phyloP scores from a whole-genome alignment of 805 yeast genomes.

The Cyberlindnera samutprakarnensis region DNA sequence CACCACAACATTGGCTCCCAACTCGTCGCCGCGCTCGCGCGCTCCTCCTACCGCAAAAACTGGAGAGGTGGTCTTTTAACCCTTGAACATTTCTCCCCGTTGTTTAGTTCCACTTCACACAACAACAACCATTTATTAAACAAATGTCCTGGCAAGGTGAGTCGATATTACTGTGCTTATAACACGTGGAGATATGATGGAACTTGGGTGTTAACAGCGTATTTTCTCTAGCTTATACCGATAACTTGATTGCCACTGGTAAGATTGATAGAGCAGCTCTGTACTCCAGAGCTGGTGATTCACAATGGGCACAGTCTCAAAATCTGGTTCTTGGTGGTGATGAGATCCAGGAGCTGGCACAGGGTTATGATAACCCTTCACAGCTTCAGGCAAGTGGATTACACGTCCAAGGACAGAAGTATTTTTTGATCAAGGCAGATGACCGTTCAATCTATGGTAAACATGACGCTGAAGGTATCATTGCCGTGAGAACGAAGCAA shows the following conservation, averaged over 20 bases:
- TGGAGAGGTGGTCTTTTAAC: no score
- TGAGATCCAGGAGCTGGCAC: conserved; percentile 69
- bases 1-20: no score
- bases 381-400: conserved; percentile 80
- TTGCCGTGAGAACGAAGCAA: conserved; percentile 90
- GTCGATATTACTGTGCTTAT: no score
- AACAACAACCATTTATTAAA: neutral
- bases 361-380: conserved; percentile 75
- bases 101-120: no score
- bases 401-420: conserved; percentile 78
- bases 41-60: neutral
- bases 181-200: conserved; percentile 41
- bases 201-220: conserved; percentile 49
- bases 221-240: conserved; percentile 71
- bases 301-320: conserved; percentile 85
- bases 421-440: conserved; percentile 83
- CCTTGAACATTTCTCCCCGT: no score
- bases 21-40: no score
- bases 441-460: conserved; percentile 93
- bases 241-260: conserved; percentile 80
- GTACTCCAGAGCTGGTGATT: conserved; percentile 90
- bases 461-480: conserved; percentile 78
- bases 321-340: conserved; percentile 54
- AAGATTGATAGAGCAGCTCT: conserved; percentile 89
- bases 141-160: conserved; percentile 41